phyloP scores from a whole-genome alignment of 768 basidiomycete genomes.

The Melanogaster broomeanus region DNA sequence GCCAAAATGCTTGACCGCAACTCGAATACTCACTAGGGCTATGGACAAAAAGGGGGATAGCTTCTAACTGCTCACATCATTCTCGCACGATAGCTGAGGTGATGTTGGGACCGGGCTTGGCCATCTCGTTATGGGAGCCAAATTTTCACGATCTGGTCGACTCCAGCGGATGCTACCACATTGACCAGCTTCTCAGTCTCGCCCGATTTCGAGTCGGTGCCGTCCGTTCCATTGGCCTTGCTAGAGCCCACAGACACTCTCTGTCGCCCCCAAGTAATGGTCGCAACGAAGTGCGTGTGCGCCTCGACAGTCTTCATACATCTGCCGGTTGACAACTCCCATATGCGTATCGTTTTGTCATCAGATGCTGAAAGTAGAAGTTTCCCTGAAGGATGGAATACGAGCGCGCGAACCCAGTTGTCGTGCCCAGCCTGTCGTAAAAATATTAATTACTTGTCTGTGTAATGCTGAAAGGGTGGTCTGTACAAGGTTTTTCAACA shows the following conservation, averaged over 20 bases:
- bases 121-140: slow-evolving; percentile 53
- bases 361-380: slow-evolving; percentile 89
- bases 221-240: slow-evolving; percentile 38
- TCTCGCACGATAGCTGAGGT: slow-evolving; percentile 5
- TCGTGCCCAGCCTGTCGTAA: slow-evolving; percentile 70
- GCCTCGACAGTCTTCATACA: slow-evolving; percentile 88
- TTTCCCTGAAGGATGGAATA: slow-evolving; percentile 90
- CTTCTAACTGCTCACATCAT: slow-evolving; percentile 11
- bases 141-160: slow-evolving; percentile 67
- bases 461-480: background rate
- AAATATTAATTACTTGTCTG: slow-evolving; percentile 6
- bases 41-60: slow-evolving; percentile 7
- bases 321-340: slow-evolving; percentile 85
- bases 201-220: slow-evolving; percentile 32
- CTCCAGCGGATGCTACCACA: slow-evolving; percentile 68
- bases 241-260: slow-evolving; percentile 41
- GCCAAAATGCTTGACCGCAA: background rate
- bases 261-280: slow-evolving; percentile 78
- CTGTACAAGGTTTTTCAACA: slow-evolving; percentile 72
- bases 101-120: background rate
- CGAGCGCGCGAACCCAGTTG: slow-evolving; percentile 87
- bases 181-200: slow-evolving; percentile 63
- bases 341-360: slow-evolving; percentile 88
- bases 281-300: slow-evolving; percentile 81
- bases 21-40: slow-evolving; percentile 15